Evolutionary conservation across 495 filamentous ascomycete genomes (phyloP), one percentile per base, ranked within the genome.

Genomic region (Thermochaetoides thermophila): DNA sequence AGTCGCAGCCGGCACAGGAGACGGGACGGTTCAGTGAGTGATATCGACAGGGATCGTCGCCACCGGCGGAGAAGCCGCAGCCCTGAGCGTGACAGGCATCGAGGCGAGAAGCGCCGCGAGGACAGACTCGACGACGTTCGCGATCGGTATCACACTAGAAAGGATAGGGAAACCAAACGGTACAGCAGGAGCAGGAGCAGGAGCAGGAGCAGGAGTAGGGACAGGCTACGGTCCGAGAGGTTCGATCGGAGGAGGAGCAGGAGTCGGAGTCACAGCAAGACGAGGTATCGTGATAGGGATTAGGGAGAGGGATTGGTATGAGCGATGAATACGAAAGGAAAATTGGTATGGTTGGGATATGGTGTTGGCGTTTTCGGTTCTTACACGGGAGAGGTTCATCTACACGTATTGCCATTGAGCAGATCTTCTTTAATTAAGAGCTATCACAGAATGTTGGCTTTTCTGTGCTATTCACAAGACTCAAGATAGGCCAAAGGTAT

Each of bases 1-100:
- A 60, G 54, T 32, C 53, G 50, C 24, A 64, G 56, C 32, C 49
- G 52, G 19, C 55, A 63, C 17, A 37, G 54, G 28, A 40, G 44
- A 26, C 36, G 40, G 11, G 41, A 37, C 19, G 18, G 34, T 5
- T 32, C 33, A 16, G 22, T 22, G 11, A 41, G 45, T 17, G 32
- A 10, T 7, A 31, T 16, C 7, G 44, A 34, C 7, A 23, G 32
- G 12, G 38, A 44, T 5, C 29, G 29, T 4, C 24, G 25, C 13
- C 20, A 31, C 9, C 46, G 46, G n/a, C 42, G 45, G 19, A 46
- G 50, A 27, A 56, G 49, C 31, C 35, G 43, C 29, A 55, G 50
- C 28, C 52, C 51, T 5, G 48, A 48, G 8, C 29, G 23, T n/a
- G 27, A 29, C 8, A 7, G 25, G 10, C 42, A 27, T 6, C 37